A percentile compares a stretch with the other conserved stretches of the same genome.
Conservation (phyloP, 2,329 filamentous ascomycete genomes). For the Chaetomium globosum region DNA sequence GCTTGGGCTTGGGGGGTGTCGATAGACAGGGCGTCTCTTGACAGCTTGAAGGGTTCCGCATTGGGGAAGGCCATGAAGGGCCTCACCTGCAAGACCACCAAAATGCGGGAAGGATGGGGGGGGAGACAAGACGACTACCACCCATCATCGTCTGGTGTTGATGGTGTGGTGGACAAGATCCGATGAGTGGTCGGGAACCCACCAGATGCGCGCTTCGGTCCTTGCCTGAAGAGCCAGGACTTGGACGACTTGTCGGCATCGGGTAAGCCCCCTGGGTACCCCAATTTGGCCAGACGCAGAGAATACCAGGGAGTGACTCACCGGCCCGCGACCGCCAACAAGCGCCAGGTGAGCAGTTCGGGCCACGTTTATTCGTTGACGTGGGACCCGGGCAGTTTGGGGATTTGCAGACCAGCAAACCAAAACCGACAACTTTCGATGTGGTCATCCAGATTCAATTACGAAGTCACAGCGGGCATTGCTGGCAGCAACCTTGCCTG, state of each 20-base stretch:
- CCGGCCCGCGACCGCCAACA: constrained; percentile 26
- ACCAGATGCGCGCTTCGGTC: constrained; percentile 14
- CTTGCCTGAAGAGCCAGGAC: constrained; percentile 12
- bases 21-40: constrained; percentile 6
- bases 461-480: background rate
- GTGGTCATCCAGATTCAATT: background rate
- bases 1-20: constrained; percentile 6
- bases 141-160: background rate
- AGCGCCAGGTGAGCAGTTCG: constrained; percentile 20
- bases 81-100: constrained; percentile 2
- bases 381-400: background rate
- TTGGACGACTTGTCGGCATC: background rate
- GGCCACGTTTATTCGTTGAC: constrained; percentile 19
- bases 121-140: constrained; percentile 1
- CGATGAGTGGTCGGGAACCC: background rate
- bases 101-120: background rate
- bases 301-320: constrained; percentile 27
- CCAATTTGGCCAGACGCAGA: constrained; percentile 5
- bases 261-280: background rate
- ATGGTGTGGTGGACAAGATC: background rate
- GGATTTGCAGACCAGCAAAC: background rate
- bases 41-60: background rate
- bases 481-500: constrained; percentile 9
- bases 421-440: background rate
- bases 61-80: background rate